Evolutionary conservation across 352 stramenopile species (phyloP).

Genomic region (Pythium rishiriense): DNA sequence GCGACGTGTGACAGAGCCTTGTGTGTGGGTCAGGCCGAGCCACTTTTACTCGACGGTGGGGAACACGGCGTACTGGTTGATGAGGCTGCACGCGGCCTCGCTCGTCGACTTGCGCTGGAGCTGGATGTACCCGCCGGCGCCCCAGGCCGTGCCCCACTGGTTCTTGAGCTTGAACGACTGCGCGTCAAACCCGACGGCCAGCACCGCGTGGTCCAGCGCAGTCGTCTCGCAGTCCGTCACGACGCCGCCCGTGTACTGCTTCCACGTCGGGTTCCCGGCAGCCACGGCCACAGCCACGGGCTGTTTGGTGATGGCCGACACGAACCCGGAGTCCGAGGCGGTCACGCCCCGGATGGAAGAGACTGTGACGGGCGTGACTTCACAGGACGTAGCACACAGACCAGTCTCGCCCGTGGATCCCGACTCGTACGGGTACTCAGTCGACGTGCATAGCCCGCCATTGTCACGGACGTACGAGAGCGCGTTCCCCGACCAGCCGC

Average conservation of each 20-base stretch:
- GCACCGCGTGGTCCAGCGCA: conserved; percentile 91
- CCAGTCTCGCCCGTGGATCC: conserved; percentile 32
- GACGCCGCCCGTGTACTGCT: conserved; percentile 94
- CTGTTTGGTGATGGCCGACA: conserved; percentile 85
- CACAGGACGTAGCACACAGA: conserved; percentile 40
- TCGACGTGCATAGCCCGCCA: conserved; percentile 77
- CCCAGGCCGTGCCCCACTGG: conserved; percentile 94
- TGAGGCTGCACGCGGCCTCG: conserved; percentile 7
- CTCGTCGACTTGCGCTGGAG: conserved; percentile 83
- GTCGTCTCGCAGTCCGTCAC: conserved; percentile 52
- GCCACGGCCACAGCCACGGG: conserved; percentile 95
- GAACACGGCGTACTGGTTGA: conserved; percentile 17
- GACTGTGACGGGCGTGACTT: conserved; percentile 22
- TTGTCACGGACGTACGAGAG: conserved; percentile 84
- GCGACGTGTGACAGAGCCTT: too few relatives aligned
- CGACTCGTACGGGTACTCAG: conserved; percentile 81
- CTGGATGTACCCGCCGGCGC: conserved; percentile 92
- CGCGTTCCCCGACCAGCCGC: conserved; percentile 84
- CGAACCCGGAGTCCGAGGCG: conserved; percentile 74
- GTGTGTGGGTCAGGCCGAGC: too few relatives aligned
- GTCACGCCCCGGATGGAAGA: conserved; percentile 46
- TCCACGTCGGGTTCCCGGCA: conserved; percentile 94
- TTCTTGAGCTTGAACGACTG: conserved; percentile 97
- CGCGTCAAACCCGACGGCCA: conserved; percentile 92
- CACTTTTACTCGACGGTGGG: conserved; percentile 6